phyloP scores from a whole-genome alignment of 805 yeast species.

The Starmerella cellae region DNA sequence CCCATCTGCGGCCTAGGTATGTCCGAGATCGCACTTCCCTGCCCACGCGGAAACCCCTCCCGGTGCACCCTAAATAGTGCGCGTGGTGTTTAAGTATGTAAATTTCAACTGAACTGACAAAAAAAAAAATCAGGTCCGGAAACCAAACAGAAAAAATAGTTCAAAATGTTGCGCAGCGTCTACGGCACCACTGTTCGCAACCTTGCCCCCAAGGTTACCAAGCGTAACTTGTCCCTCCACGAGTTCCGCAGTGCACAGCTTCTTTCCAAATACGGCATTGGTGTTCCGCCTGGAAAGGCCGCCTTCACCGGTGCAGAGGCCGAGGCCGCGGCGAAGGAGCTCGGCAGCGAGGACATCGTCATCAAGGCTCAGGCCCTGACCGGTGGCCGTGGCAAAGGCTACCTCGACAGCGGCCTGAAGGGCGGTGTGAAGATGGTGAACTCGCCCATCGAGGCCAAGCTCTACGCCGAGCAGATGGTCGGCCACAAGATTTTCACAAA shows the following conservation, averaged over 20 bases:
- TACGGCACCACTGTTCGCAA: constrained; percentile 1
- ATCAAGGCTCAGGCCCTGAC: constrained; percentile 97
- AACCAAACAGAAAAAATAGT: too few species aligned
- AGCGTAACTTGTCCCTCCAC: constrained; percentile 78
- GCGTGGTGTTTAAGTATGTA: too few species aligned
- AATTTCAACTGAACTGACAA: too few species aligned
- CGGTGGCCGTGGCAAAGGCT: constrained; percentile 99
- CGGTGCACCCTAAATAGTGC: too few species aligned
- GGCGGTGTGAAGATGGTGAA: constrained; percentile 91
- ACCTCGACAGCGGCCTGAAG: constrained; percentile 85
- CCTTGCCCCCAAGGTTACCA: constrained; percentile 15
- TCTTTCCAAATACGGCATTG: constrained; percentile 69
- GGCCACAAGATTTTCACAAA: constrained; percentile 89
- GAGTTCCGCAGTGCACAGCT: constrained; percentile 91
- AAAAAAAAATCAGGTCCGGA: too few species aligned
- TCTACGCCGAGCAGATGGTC: constrained; percentile 78
- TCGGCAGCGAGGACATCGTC: constrained; percentile 68
- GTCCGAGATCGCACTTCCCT: too few species aligned
- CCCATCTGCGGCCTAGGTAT: too few species aligned
- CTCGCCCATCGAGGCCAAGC: constrained; percentile 73
- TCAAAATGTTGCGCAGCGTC: constrained; percentile 12
- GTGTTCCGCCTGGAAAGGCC: constrained; percentile 83
- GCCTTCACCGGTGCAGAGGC: constrained; percentile 87
- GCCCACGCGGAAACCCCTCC: too few species aligned
- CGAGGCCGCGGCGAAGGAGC: constrained; percentile 59